Conservation (phyloP, 2,329 filamentous ascomycete species). For the Diaporthe sp. region DNA sequence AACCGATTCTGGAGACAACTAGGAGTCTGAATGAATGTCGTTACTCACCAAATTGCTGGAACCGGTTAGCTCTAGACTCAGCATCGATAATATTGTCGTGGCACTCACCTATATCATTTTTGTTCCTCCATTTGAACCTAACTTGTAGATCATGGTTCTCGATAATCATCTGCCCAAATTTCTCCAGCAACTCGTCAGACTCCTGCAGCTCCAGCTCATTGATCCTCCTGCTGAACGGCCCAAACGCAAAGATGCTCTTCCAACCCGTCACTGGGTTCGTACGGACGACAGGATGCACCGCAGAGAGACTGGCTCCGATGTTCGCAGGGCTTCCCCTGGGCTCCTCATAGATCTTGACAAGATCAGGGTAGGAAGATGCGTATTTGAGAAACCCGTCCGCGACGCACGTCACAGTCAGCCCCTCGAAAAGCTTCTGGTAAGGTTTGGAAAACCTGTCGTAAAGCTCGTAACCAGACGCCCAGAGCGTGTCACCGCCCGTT, state of each 20-base stretch:
- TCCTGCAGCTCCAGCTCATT: constrained; percentile 38
- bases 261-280: constrained; percentile 44
- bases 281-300: constrained; percentile 42
- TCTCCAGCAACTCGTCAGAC: constrained; percentile 29
- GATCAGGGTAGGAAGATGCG: constrained; percentile 42
- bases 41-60: background rate
- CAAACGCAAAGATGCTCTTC: constrained; percentile 42
- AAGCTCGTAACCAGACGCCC: constrained; percentile 71
- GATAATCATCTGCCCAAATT: constrained; percentile 22
- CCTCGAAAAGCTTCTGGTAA: constrained; percentile 62
- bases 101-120: constrained; percentile 31
- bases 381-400: constrained; percentile 50
- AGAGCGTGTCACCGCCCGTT: constrained; percentile 70
- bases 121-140: constrained; percentile 34
- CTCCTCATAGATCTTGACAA: constrained; percentile 46
- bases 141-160: constrained; percentile 34
- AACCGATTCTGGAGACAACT: background rate
- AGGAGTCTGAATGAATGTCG: fast-evolving
- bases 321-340: constrained; percentile 43
- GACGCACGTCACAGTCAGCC: constrained; percentile 58
- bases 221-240: constrained; percentile 39
- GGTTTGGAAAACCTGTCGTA: constrained; percentile 64
- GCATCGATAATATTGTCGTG: fast-evolving
- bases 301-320: constrained; percentile 32
- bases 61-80: background rate